These are phyloP conservation scores for Cercospora citrullina DNA, from an alignment of 2,329 filamentous ascomycete genomes.

Conservation along the genomic window DNA sequence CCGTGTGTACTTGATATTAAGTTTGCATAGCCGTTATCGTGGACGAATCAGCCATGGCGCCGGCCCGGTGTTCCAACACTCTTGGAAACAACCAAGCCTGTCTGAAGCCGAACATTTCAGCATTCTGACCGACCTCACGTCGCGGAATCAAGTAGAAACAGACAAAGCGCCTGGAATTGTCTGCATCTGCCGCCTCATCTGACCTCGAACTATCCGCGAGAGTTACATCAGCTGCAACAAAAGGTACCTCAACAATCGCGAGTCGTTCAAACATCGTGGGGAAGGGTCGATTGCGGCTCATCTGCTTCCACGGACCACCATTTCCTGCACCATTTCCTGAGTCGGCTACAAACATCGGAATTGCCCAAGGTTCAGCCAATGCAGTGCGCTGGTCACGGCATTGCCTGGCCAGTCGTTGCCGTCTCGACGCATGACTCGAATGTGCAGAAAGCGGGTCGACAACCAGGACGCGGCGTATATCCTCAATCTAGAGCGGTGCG, in stretches of 20 bases:
- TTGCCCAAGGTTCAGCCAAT: background rate
- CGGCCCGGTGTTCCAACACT: background rate
- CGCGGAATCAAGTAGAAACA: background rate
- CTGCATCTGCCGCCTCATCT: background rate
- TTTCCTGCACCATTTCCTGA: background rate
- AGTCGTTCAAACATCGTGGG: background rate
- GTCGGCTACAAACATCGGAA: background rate
- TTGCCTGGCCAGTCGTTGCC: background rate
- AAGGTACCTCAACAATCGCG: background rate
- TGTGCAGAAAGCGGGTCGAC: background rate
- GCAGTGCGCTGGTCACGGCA: background rate
- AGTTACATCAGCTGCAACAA: background rate
- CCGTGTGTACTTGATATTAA: constrained; percentile 6
- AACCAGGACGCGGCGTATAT: constrained; percentile 4
- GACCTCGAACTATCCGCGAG: background rate
- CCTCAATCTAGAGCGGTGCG: background rate
- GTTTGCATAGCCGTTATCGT: background rate
- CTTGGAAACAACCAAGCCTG: constrained; percentile 6
- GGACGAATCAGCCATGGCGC: background rate
- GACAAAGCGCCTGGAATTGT: background rate
- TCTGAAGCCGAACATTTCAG: background rate
- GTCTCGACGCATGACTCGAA: background rate
- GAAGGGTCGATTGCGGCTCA: background rate
- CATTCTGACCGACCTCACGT: background rate
- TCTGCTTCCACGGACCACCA: background rate